phyloP scores from a whole-genome alignment of 2,329 filamentous ascomycete species.

The Tolypocladium tundrense region DNA sequence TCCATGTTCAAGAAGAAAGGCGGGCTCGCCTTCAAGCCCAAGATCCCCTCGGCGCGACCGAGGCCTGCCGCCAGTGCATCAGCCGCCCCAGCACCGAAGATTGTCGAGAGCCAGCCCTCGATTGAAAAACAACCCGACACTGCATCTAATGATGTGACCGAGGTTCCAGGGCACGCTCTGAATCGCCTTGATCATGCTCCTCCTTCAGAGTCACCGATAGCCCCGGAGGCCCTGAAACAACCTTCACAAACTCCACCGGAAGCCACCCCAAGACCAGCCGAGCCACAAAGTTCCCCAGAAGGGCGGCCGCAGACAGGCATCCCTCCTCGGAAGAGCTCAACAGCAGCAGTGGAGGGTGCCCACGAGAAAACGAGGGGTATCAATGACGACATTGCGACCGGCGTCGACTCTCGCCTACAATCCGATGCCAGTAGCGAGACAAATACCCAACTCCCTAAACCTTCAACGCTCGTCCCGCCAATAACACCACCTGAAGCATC shows the following conservation, averaged over 20 bases:
- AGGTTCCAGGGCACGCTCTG: background rate
- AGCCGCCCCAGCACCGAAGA: conserved; percentile 4
- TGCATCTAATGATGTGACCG: background rate
- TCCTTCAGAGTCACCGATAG: background rate
- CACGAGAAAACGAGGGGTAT: background rate
- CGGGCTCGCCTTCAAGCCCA: conserved; percentile 58
- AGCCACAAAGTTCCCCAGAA: background rate
- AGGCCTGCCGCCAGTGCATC: conserved; percentile 30
- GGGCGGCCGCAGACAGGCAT: background rate
- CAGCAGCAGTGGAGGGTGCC: background rate
- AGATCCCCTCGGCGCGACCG: conserved; percentile 48
- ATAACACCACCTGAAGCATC: background rate
- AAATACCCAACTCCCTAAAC: background rate
- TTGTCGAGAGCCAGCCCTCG: background rate
- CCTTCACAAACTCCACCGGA: background rate
- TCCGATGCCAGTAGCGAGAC: background rate
- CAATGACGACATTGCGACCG: background rate
- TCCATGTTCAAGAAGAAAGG: conserved; percentile 59
- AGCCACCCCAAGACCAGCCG: background rate
- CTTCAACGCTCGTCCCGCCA: background rate
- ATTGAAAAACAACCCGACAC: background rate
- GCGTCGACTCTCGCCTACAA: background rate
- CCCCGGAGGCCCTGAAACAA: background rate
- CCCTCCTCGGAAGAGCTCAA: background rate
- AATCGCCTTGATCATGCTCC: background rate